Base-by-base conservation (phyloP, 352 stramenopile species). In the Halophytophthora batemanensis region DNA sequence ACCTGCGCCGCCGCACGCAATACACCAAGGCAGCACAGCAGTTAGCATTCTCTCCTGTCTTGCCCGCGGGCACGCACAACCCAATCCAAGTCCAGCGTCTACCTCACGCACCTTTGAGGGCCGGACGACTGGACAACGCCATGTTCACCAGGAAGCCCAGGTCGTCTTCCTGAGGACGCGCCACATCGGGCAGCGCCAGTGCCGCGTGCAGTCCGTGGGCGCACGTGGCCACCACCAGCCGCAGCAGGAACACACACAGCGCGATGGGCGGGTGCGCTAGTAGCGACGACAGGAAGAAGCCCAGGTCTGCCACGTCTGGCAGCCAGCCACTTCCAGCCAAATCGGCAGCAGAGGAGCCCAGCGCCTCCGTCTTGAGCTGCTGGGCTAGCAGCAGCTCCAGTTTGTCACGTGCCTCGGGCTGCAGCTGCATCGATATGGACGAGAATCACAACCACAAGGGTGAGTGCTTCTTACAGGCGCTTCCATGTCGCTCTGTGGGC, bases 121-220 rank as follows among this genome's bases (percentile, higher is more conserved):
- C 66, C 10, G 79, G 79, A 6, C 71, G 66, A 60, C 61, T 88
- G 13, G 74, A 70, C 11, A 90, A 59, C 31, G 55, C 64, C 45
- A 88, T 64, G 55, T 90, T 88, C 1, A 49, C 55, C 47, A 90
- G 31, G 34, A 90, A 85, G 13, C 79, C 79, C 21, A 90, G 45
- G 38, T 87, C 71, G 42, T 77, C 68, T 43, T 90, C 79, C 38
- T 86, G 70, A 15, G 79, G 72, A 29, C 51, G 82, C 48, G 84
- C 81, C 15, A 87, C 72, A 19, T 87, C 71, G 1, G 79, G 79
- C 17, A 90, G 59, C 36, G 73, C 55, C 43, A 87, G 39, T 15
- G 59, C 56, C 21, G 54, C 56, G 51, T 86, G 72, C 36, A 84
- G 5, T 0, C 44, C 42, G n/a, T 62, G 71, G 0, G 59, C 66